Evolutionary conservation across 2,329 filamentous ascomycete genomes (phyloP), one percentile per base, ranked within the genome.

Genomic region (Ceratocystis ficicola): DNA sequence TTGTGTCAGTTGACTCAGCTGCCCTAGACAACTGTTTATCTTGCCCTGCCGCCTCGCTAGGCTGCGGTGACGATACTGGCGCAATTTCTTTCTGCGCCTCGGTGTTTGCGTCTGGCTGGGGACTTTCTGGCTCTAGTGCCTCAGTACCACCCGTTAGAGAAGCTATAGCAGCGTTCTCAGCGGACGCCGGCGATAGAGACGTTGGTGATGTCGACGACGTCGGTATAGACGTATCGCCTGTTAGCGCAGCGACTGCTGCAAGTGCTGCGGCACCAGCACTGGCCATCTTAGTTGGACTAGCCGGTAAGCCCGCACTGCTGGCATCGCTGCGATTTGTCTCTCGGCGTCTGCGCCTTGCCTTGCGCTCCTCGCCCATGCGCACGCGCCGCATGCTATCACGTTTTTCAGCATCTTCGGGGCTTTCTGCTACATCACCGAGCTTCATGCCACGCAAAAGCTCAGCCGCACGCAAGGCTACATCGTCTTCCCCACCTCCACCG

Each of bases 401-500:
- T 75, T 81, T 77, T 73, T 83, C 77, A 22, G 74, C 69, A 69
- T 75, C 78, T 6, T 76, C 77, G 44, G 79, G 77, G 2, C 80
- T 81, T 20, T 79, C 81, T 25, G 82, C 83, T 55, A 81, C 77
- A 57, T 84, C 84, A 52, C 85, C 82, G 62, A 86, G 83, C 52
- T 90, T 84, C 75, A 96, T 86, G 59, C 90, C 90, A 72, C 95
- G 89, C 36, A 97, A 79, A 74, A 96, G 78, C 69, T 86, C 84
- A 1, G 90, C 90, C 1, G 93, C 92, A 64, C 91, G 84, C 70
- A 92, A 88, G 2, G 90, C 92, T 32, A 97, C 85, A 69, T 95
- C 90, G 74, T 92, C 81, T 63, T 77, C 76, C n/a, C 71, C 76
- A 41, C 75, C 74, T 1, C 78, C 77, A n/a, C 71, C 76, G 41